Evolutionary conservation across 495 filamentous ascomycete genomes (phyloP).

Genomic region (Penicillium manginii): DNA sequence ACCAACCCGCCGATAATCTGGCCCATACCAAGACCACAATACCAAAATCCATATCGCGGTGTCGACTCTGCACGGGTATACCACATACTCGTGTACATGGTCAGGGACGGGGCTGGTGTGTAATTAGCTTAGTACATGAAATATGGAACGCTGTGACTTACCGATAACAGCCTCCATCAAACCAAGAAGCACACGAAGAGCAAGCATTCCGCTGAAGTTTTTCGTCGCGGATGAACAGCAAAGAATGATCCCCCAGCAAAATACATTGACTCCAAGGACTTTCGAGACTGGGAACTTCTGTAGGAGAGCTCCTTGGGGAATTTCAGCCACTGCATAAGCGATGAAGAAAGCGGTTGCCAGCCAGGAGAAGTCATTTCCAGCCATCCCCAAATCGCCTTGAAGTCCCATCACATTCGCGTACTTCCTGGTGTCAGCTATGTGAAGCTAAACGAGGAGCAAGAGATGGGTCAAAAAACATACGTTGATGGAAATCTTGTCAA

Average conservation of each 20-base stretch:
- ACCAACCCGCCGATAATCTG: conserved; percentile 66
- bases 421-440: conserved; percentile 21
- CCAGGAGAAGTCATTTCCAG: conserved; percentile 58
- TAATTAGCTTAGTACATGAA: neutral
- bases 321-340: conserved; percentile 56
- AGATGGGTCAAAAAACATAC: conserved; percentile 34
- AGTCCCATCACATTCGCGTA: conserved; percentile 65
- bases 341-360: conserved; percentile 60
- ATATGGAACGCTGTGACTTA: neutral
- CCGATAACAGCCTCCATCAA: conserved; percentile 67
- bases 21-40: conserved; percentile 63
- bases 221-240: conserved; percentile 57
- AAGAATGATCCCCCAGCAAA: conserved; percentile 63
- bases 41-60: conserved; percentile 67
- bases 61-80: conserved; percentile 67
- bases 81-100: conserved; percentile 56
- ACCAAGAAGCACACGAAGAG: conserved; percentile 62
- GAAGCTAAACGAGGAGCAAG: neutral
- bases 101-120: conserved; percentile 50
- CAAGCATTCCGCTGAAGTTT: conserved; percentile 49
- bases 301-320: conserved; percentile 56
- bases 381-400: conserved; percentile 49
- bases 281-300: conserved; percentile 59
- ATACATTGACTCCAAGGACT: conserved; percentile 58
- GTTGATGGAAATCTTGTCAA: conserved; percentile 69